Conservation (phyloP, 2,329 filamentous ascomycete genomes). For the Dothidotthia symphoricarpi region DNA sequence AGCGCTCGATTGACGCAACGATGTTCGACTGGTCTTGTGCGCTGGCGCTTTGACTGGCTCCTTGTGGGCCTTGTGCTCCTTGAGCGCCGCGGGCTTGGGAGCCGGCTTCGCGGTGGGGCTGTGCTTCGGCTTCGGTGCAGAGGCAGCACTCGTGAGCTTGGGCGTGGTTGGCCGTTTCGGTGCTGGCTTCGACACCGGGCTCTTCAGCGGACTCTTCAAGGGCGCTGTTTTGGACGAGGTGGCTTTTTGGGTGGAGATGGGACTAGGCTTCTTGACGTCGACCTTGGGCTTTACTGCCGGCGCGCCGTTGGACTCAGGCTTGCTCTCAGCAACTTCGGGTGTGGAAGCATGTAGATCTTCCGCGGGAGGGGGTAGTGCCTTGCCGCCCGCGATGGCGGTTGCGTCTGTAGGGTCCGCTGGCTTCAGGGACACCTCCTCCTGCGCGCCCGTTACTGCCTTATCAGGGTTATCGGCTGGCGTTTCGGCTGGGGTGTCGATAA, state of each 20-base stretch:
- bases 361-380: constrained; percentile 36
- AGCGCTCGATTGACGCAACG: constrained; percentile 25
- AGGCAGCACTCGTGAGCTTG: constrained; percentile 19
- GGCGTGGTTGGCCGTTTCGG: constrained; percentile 33
- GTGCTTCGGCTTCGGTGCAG: constrained; percentile 10
- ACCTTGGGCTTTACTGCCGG: constrained; percentile 22
- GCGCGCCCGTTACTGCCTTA: constrained; percentile 44
- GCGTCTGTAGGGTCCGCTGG: constrained; percentile 41
- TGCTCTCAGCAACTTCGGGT: constrained; percentile 13
- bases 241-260: constrained; percentile 35
- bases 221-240: constrained; percentile 23
- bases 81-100: constrained; percentile 16
- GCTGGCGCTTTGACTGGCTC: constrained; percentile 23
- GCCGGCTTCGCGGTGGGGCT: constrained; percentile 5
- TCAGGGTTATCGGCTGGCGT: constrained; percentile 44
- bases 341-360: constrained; percentile 20
- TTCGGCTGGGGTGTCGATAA: constrained; percentile 15
- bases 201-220: constrained; percentile 37
- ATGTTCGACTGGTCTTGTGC: constrained; percentile 30
- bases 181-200: constrained; percentile 30
- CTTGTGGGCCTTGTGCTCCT: constrained; percentile 7
- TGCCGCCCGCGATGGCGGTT: constrained; percentile 41
- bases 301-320: constrained; percentile 19
- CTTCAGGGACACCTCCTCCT: constrained; percentile 45
- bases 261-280: constrained; percentile 31